Conservation (phyloP, 306 rosid genomes). For the Vigna angularis region DNA sequence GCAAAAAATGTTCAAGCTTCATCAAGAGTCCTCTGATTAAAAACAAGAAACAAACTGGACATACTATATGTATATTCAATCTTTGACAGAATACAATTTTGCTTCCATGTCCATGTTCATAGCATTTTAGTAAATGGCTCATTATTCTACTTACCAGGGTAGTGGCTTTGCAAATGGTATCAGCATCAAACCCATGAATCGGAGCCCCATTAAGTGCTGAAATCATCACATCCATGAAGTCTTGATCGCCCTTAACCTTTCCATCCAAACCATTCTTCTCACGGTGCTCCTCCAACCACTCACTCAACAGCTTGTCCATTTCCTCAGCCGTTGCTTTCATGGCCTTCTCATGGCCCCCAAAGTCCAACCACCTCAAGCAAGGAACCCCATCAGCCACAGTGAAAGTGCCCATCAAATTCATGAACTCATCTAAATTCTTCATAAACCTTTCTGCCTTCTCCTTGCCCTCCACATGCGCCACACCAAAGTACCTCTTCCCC, state of each 20-base stretch:
- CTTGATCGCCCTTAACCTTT: neutral
- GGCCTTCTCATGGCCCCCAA: slow-evolving; percentile 46
- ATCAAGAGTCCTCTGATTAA: neutral
- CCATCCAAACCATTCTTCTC: slow-evolving; percentile 13
- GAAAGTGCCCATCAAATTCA: slow-evolving; percentile 35
- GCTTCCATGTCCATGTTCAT: neutral
- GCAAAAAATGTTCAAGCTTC: slow-evolving; percentile 15
- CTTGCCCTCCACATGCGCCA: neutral
- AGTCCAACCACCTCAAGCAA: slow-evolving; percentile 40
- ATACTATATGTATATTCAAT: neutral
- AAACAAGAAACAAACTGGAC: neutral
- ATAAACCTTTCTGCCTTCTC: slow-evolving; percentile 17
- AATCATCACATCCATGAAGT: slow-evolving; percentile 45
- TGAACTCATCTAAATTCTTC: slow-evolving; percentile 24
- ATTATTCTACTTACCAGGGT: slow-evolving; percentile 29
- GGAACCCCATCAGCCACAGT: slow-evolving; percentile 43
- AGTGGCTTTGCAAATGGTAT: slow-evolving; percentile 41
- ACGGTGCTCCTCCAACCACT: slow-evolving; percentile 50
- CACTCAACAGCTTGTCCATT: slow-evolving; percentile 35
- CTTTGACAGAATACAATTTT: neutral
- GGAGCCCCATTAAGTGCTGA: slow-evolving; percentile 7
- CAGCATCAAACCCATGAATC: slow-evolving; percentile 21
- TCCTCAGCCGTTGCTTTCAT: slow-evolving; percentile 44
- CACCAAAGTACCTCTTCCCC: slow-evolving; percentile 46
- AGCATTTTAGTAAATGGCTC: too few species aligned